phyloP scores from a whole-genome alignment of 345 rosid species.

The Lepidium sativum region DNA sequence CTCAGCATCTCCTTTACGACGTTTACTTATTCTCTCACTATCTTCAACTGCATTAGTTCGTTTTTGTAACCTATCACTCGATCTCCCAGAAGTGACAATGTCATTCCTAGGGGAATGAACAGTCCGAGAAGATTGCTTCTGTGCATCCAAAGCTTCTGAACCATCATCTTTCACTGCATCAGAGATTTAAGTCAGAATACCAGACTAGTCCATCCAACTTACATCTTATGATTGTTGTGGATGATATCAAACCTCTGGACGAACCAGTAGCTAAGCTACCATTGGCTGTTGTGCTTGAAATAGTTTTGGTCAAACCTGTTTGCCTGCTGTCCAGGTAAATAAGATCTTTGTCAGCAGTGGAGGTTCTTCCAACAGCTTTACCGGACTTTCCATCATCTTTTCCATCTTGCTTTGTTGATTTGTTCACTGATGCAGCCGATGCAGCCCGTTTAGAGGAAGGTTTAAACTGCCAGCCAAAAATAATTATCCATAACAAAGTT shows the following conservation, averaged over 20 bases:
- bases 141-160: slow-evolving; percentile 47
- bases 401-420: slow-evolving; percentile 56
- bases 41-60: slow-evolving; percentile 76
- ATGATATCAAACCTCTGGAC: slow-evolving; percentile 39
- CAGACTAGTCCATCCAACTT: slow-evolving; percentile 39
- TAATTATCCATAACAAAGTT: neutral
- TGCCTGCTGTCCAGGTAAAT: slow-evolving; percentile 53
- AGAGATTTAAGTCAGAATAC: slow-evolving; percentile 33
- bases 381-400: slow-evolving; percentile 67
- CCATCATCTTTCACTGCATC: slow-evolving; percentile 52
- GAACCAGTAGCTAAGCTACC: slow-evolving; percentile 38
- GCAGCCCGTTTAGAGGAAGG: slow-evolving; percentile 42
- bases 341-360: slow-evolving; percentile 50
- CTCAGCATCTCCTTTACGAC: slow-evolving; percentile 80
- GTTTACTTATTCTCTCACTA: slow-evolving; percentile 70
- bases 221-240: slow-evolving; percentile 32
- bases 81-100: slow-evolving; percentile 39
- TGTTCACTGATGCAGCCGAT: slow-evolving; percentile 40
- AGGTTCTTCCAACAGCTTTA: slow-evolving; percentile 53
- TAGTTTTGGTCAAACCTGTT: slow-evolving; percentile 39
- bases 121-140: slow-evolving; percentile 44
- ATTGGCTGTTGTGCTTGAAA: slow-evolving; percentile 44
- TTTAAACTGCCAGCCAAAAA: slow-evolving; percentile 47
- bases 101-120: slow-evolving; percentile 79
- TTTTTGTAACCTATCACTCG: slow-evolving; percentile 75